Conservation (phyloP, 768 basidiomycete genomes). For the Boletus patriciae region DNA sequence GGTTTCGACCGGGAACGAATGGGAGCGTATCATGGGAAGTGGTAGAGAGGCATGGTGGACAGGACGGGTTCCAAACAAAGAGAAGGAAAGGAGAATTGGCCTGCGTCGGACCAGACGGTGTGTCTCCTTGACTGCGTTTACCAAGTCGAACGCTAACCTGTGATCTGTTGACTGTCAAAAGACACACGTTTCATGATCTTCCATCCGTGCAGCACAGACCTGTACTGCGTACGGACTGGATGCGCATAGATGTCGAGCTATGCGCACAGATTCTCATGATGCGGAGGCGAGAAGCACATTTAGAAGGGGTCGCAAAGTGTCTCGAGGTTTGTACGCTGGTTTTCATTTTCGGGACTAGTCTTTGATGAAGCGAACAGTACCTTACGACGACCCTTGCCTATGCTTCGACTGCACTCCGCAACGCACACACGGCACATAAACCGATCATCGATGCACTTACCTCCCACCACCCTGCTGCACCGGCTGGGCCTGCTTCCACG, state of each 20-base stretch:
- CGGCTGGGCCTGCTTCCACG: neutral
- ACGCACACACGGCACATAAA: slow-evolving; percentile 57
- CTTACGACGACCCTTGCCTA: slow-evolving; percentile 53
- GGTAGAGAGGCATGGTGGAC: slow-evolving; percentile 23
- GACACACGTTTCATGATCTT: slow-evolving; percentile 68
- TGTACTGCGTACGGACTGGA: slow-evolving; percentile 57
- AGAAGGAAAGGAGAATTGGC: slow-evolving; percentile 9
- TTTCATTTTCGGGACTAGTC: slow-evolving; percentile 7
- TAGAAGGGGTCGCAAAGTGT: slow-evolving; percentile 61
- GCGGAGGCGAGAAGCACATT: slow-evolving; percentile 64
- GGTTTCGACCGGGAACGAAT: slow-evolving; percentile 51
- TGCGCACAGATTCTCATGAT: slow-evolving; percentile 73
- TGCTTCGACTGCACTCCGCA: slow-evolving; percentile 56
- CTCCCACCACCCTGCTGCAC: slow-evolving; percentile 13
- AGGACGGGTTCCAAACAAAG: slow-evolving; percentile 15
- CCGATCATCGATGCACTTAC: slow-evolving; percentile 47
- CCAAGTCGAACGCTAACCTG: neutral
- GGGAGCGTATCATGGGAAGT: slow-evolving; percentile 25
- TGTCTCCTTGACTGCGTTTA: slow-evolving; percentile 1
- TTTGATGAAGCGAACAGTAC: slow-evolving; percentile 34
- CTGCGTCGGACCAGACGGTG: slow-evolving; percentile 30
- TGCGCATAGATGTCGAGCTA: slow-evolving; percentile 78
- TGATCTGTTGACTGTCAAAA: slow-evolving; percentile 31
- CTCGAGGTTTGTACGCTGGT: slow-evolving; percentile 44
- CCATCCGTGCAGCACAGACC: slow-evolving; percentile 47